phyloP scores from a whole-genome alignment of 2,329 filamentous ascomycete genomes.

The Cytospora paraplurivora region DNA sequence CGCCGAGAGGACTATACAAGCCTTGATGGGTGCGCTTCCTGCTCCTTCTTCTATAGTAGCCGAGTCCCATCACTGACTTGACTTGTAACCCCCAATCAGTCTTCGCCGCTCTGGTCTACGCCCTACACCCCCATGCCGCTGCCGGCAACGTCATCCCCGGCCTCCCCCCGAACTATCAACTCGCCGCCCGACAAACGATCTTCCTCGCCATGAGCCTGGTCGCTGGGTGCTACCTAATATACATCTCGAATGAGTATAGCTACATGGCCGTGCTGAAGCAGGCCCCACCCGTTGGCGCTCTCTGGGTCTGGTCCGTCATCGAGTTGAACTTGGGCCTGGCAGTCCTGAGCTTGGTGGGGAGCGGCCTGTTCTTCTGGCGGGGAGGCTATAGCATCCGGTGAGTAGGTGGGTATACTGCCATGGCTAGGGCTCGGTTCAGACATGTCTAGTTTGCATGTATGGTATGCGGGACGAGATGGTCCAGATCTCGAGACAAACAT shows the following conservation, averaged over 20 bases:
- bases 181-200: constrained; percentile 55
- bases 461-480: neutral
- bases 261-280: constrained; percentile 92
- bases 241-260: constrained; percentile 75
- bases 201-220: constrained; percentile 65
- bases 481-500: neutral
- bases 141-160: constrained; percentile 53
- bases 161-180: constrained; percentile 50
- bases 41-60: constrained; percentile 1
- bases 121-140: constrained; percentile 56
- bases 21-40: constrained; percentile 51
- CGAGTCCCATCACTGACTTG: constrained; percentile 11
- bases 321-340: constrained; percentile 77
- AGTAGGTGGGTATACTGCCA: neutral
- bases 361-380: constrained; percentile 49
- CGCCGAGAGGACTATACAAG: constrained; percentile 52
- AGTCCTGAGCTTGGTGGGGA: constrained; percentile 52
- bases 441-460: neutral
- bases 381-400: constrained; percentile 47
- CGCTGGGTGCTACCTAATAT: constrained; percentile 77
- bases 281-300: constrained; percentile 81
- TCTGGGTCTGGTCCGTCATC: constrained; percentile 93
- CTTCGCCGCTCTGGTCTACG: constrained; percentile 57
- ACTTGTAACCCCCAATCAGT: constrained; percentile 42
- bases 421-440: no score